Percentiles rank a stretch among this genome's conserved stretches.
These are phyloP conservation scores for Elsinoe perseae DNA, from an alignment of 2,329 filamentous ascomycete species.

Conservation along the genomic window DNA sequence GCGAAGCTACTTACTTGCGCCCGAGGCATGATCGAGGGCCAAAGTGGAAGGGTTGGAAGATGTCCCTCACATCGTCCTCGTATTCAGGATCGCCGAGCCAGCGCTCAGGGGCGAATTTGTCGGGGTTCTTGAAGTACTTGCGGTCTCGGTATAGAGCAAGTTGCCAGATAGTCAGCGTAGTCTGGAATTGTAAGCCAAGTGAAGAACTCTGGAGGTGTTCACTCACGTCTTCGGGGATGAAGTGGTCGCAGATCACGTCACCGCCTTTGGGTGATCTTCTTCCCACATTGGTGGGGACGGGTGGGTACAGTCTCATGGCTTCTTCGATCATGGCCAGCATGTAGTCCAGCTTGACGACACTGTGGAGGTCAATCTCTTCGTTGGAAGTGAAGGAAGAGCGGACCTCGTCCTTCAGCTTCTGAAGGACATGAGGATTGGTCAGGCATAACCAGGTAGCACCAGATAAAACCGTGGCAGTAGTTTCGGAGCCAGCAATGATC, in stretches of 20 bases:
- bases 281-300: constrained; percentile 20
- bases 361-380: constrained; percentile 29
- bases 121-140: constrained; percentile 5
- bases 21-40: constrained; percentile 30
- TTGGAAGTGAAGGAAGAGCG: constrained; percentile 27
- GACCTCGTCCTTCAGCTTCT: constrained; percentile 30
- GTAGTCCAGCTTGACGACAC: constrained; percentile 31
- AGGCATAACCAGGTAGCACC: constrained; percentile 28
- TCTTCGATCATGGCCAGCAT: constrained; percentile 33
- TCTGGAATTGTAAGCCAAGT: background rate
- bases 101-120: constrained; percentile 20
- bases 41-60: constrained; percentile 27
- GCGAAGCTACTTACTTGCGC: constrained; percentile 27
- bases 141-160: background rate
- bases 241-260: background rate
- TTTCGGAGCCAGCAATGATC: constrained; percentile 34
- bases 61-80: constrained; percentile 24
- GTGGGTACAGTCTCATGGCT: constrained; percentile 33
- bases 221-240: background rate
- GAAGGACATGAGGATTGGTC: constrained; percentile 25
- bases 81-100: constrained; percentile 26
- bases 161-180: background rate
- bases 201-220: background rate
- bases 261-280: constrained; percentile 1
- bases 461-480: constrained; percentile 30